Percentiles rank a stretch among this genome's conserved stretches.
Evolutionary conservation across 495 filamentous ascomycete species (phyloP).

Genomic region (Aspergillus steynii): DNA sequence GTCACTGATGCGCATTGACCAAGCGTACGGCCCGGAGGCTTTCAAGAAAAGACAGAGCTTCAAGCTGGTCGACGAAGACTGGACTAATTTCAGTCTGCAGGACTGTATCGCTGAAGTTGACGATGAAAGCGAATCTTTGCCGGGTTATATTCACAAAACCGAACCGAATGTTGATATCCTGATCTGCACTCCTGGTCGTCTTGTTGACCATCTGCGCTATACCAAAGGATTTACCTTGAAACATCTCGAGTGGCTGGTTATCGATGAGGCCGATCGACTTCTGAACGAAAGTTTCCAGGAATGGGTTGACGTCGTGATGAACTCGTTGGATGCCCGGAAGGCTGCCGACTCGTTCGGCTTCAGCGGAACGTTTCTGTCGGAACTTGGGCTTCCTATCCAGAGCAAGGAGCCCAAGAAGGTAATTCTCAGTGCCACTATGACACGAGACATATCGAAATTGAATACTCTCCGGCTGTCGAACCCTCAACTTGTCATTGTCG

Average conservation of each 20-base stretch:
- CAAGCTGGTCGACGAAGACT: slow-evolving; percentile 44
- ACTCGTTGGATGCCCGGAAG: slow-evolving; percentile 54
- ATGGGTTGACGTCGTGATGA: slow-evolving; percentile 77
- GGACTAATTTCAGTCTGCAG: slow-evolving; percentile 49
- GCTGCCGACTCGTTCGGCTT: slow-evolving; percentile 51
- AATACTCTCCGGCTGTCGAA: slow-evolving; percentile 68
- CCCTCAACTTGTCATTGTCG: slow-evolving; percentile 76
- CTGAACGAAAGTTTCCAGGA: slow-evolving; percentile 91
- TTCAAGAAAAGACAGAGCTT: slow-evolving; percentile 43
- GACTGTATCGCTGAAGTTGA: slow-evolving; percentile 44
- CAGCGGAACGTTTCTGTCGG: slow-evolving; percentile 38
- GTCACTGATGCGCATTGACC: slow-evolving; percentile 60
- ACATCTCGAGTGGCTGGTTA: slow-evolving; percentile 78
- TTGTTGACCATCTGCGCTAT: slow-evolving; percentile 85
- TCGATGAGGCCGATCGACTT: slow-evolving; percentile 92
- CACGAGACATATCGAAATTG: slow-evolving; percentile 77
- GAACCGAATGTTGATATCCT: slow-evolving; percentile 81
- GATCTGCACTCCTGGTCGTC: slow-evolving; percentile 86
- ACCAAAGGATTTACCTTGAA: slow-evolving; percentile 78
- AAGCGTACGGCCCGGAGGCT: slow-evolving; percentile 59
- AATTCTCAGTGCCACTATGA: slow-evolving; percentile 92
- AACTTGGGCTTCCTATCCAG: slow-evolving; percentile 37
- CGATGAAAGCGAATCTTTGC: slow-evolving; percentile 42
- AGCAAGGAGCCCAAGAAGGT: slow-evolving; percentile 63
- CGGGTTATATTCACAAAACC: slow-evolving; percentile 61